Conservation (phyloP, 495 filamentous ascomycete genomes). For the Aspergillus affinis region DNA sequence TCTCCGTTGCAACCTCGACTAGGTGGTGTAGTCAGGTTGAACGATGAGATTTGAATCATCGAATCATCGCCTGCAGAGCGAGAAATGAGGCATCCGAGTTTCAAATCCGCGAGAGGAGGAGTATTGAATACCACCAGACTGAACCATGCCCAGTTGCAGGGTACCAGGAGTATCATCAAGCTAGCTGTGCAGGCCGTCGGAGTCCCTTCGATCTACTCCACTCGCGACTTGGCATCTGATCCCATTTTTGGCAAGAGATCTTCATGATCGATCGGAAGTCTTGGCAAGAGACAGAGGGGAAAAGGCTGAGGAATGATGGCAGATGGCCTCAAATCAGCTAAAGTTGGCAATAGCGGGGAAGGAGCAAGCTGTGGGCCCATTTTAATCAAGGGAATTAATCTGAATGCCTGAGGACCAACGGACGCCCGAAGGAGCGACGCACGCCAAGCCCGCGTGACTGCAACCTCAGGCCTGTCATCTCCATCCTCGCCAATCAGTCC, state of each 20-base stretch:
- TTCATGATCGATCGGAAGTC: neutral
- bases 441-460: constrained; percentile 1
- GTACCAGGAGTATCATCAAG: neutral
- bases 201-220: neutral
- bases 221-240: neutral
- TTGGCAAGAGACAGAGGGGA: neutral
- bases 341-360: neutral
- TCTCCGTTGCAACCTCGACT: neutral
- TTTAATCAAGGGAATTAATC: no score
- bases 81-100: neutral
- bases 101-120: neutral
- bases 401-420: constrained; percentile 1
- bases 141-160: neutral
- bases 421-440: constrained; percentile 4
- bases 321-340: neutral
- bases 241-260: neutral
- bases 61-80: neutral
- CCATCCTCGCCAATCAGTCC: neutral
- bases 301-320: neutral
- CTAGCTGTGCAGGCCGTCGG: neutral
- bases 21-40: neutral
- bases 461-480: constrained; percentile 3
- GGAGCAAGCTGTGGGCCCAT: neutral
- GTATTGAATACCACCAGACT: neutral
- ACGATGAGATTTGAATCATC: neutral